A percentile compares a stretch with the other conserved stretches of the same genome.
These are phyloP conservation scores for Phycomyces nitens DNA, from an alignment of 192 early-diverging fungal species.

Conservation along the genomic window DNA sequence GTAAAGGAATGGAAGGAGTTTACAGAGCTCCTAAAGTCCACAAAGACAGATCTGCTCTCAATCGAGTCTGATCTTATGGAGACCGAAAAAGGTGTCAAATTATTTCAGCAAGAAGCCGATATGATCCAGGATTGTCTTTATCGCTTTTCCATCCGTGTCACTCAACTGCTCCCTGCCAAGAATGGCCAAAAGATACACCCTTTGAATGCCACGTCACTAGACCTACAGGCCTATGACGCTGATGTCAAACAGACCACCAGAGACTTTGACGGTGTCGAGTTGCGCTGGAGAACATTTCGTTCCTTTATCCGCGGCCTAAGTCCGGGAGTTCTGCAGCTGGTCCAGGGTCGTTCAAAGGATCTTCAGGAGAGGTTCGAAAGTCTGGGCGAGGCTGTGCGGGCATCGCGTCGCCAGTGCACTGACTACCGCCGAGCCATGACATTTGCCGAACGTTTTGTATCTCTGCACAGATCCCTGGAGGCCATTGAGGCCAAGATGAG, in stretches of 20 bases:
- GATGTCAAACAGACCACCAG: neutral
- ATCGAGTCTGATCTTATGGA: conserved; percentile 18
- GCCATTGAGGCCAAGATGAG: conserved; percentile 28
- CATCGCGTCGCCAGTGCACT: neutral
- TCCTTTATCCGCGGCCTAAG: neutral
- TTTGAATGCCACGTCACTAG: neutral
- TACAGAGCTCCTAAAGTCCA: conserved; percentile 9
- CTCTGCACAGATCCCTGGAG: conserved; percentile 9
- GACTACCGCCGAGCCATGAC: conserved; percentile 7
- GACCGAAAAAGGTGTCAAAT: conserved; percentile 4
- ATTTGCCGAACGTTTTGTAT: neutral
- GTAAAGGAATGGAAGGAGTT: conserved; percentile 27
- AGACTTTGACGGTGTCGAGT: neutral
- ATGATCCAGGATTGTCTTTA: neutral
- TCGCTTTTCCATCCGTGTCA: neutral
- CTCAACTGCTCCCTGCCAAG: neutral
- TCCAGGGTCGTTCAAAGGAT: neutral
- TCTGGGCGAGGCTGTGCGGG: neutral
- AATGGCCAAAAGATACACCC: conserved; percentile 12
- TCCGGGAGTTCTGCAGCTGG: neutral
- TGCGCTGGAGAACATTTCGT: neutral
- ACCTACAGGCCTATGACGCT: neutral
- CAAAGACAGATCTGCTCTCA: conserved; percentile 21
- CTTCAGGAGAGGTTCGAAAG: conserved; percentile 3
- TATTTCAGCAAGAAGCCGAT: conserved; percentile 15